Base-by-base conservation (phyloP, 805 yeast genomes). In the Metschnikowia matae region DNA sequence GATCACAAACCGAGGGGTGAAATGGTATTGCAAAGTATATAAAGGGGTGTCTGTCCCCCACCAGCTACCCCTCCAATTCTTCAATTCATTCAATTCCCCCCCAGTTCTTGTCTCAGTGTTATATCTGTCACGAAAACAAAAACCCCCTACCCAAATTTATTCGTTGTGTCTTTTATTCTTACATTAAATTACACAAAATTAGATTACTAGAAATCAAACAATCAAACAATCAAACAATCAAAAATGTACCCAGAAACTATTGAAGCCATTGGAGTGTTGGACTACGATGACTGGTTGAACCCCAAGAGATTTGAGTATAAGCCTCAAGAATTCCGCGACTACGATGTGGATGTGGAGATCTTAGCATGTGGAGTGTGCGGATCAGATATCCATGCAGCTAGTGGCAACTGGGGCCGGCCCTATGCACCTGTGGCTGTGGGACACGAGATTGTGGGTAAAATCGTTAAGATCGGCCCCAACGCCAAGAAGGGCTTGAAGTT, bases 321-420 rank as follows among this genome's bases (percentile, higher is more conserved):
- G 35, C 60, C 60, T 5, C 58, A 56, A 32, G 50, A 50, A 2
- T 56, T 56, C 46, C 54, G 60, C 48, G 60, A 56, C 44, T 51
- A 56, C 43, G 60, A 56, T 29, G 50, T 56, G 15, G 60, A 56
- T 37, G 48, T 56, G 10, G 58, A 56, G 31, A 51, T 56, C 45
- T 51, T 51, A 34, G 55, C 54, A 1, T 56, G 60, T 33, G 60
- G 60, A 33, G 53, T 83, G n/a, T 83, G 88, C 65, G 85, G 84
- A 34, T 72, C 81, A 23, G 87, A 83, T 57, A 68, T 76, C 49
- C 86, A 82, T 61, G 68, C 78, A 29, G 70, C 73, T 39, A 65
- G 67, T 49, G 83, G 78, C 21, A 78, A 75, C 33, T 83, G 87
- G 87, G 75, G 69, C 46, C 57, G 65, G 8, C 58, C 56, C 4